A percentile compares a stretch with the other conserved stretches of the same genome.
Conservation (phyloP, 805 yeast species). For the Nakazawaea wickerhamii region DNA sequence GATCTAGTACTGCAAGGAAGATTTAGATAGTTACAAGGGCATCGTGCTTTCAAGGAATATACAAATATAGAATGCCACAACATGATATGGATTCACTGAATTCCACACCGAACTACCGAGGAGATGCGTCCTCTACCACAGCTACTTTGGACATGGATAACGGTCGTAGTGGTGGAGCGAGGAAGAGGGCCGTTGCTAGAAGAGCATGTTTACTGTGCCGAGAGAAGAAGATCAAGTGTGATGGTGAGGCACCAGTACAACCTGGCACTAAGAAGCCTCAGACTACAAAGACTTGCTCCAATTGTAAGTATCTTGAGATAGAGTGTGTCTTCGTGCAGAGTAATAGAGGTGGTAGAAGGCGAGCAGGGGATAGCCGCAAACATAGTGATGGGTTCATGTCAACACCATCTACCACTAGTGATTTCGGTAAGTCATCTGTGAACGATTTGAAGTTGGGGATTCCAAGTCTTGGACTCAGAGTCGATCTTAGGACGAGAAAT, state of each 20-base stretch:
- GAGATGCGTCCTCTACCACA: too few relatives aligned
- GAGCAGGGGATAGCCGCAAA: constrained; percentile 19
- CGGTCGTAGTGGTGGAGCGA: neutral
- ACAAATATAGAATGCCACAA: neutral
- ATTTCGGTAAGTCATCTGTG: neutral
- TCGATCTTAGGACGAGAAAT: constrained; percentile 4
- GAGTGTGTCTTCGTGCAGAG: constrained; percentile 54
- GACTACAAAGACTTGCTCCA: constrained; percentile 34
- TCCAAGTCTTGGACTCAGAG: neutral
- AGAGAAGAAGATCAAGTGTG: constrained; percentile 61
- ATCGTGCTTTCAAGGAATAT: too few relatives aligned
- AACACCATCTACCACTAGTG: neutral
- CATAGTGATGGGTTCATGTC: neutral
- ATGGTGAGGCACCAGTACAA: constrained; percentile 41
- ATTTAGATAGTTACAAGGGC: too few relatives aligned
- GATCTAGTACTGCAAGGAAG: too few relatives aligned
- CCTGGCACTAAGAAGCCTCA: constrained; percentile 16
- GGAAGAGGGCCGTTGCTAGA: constrained; percentile 46
- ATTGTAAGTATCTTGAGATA: constrained; percentile 38
- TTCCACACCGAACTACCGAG: neutral
- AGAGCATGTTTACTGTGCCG: constrained; percentile 62
- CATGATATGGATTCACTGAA: neutral
- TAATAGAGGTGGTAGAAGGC: constrained; percentile 52
- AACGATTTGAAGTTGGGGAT: neutral
- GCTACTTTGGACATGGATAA: neutral